Percentiles rank a stretch among this genome's conserved stretches.
These are phyloP conservation scores for Boletellus ananas DNA, from an alignment of 768 basidiomycete species.

Conservation along the genomic window DNA sequence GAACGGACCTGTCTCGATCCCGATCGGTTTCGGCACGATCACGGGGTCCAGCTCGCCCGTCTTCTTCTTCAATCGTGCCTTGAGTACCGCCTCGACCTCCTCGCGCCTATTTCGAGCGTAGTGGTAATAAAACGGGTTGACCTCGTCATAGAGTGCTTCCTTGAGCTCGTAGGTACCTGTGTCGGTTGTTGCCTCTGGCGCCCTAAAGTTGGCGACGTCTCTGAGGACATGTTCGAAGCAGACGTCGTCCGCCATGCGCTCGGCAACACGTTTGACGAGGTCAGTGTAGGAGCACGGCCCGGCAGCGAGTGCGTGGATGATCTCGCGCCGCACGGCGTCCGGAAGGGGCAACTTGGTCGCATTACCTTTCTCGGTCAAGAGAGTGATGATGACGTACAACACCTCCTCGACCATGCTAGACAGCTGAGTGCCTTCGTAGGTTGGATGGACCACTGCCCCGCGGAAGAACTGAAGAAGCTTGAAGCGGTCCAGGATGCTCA, in stretches of 20 bases:
- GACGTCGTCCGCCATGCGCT: slow-evolving; percentile 80
- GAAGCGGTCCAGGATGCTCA: slow-evolving; percentile 88
- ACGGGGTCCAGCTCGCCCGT: slow-evolving; percentile 62
- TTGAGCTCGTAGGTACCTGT: slow-evolving; percentile 86
- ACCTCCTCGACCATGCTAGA: slow-evolving; percentile 90
- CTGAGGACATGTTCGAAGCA: slow-evolving; percentile 75
- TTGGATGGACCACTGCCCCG: slow-evolving; percentile 48
- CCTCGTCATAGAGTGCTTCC: slow-evolving; percentile 77
- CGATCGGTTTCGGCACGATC: slow-evolving; percentile 68
- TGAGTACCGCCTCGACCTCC: slow-evolving; percentile 78
- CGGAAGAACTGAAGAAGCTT: slow-evolving; percentile 77
- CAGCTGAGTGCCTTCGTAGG: slow-evolving; percentile 68
- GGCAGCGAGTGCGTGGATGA: slow-evolving; percentile 86
- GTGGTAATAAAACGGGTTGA: slow-evolving; percentile 95
- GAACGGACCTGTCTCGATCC: slow-evolving; percentile 67
- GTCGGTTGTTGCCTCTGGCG: slow-evolving; percentile 76
- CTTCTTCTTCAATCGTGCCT: slow-evolving; percentile 62
- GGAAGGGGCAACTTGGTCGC: slow-evolving; percentile 65
- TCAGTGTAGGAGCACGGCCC: slow-evolving; percentile 89
- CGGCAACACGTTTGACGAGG: slow-evolving; percentile 85
- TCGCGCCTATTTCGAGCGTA: slow-evolving; percentile 92
- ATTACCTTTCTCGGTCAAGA: slow-evolving; percentile 77
- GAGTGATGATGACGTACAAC: slow-evolving; percentile 80
- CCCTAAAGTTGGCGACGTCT: slow-evolving; percentile 77
- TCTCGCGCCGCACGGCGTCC: slow-evolving; percentile 70